Conservation (phyloP, 371 early-diverging fungal species). For the Chytridium lagenaria region DNA sequence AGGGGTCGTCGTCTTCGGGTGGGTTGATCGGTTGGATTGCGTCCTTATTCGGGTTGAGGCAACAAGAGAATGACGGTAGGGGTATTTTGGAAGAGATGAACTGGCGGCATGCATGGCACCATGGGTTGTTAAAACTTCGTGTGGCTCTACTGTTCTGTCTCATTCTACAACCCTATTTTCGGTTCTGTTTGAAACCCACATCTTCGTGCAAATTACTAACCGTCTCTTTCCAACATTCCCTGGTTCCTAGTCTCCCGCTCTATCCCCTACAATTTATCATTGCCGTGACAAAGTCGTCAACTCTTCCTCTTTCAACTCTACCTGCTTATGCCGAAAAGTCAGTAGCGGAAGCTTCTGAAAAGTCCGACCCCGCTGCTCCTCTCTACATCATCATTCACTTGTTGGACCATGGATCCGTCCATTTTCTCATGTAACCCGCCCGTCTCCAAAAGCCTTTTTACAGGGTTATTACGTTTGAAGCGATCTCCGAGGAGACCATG, state of each 20-base stretch:
- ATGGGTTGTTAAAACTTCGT: no score
- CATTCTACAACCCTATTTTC: no score
- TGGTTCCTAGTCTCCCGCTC: neutral
- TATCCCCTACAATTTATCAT: constrained; percentile 8
- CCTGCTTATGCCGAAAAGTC: neutral
- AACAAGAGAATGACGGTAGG: neutral
- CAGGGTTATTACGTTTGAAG: constrained; percentile 5
- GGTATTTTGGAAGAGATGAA: no score
- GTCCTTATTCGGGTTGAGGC: neutral
- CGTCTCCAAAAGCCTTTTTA: neutral
- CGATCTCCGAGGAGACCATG: neutral
- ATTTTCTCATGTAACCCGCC: constrained; percentile 6
- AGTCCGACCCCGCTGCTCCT: neutral
- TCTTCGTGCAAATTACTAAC: no score
- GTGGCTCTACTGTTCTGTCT: no score
- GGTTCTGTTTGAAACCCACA: no score
- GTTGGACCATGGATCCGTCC: constrained; percentile 3
- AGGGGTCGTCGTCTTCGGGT: neutral
- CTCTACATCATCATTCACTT: neutral
- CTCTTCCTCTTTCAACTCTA: neutral
- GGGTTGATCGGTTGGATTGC: neutral
- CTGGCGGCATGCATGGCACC: neutral
- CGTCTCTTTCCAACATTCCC: neutral
- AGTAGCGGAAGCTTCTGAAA: neutral
- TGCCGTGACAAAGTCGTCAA: neutral